Percentiles rank a stretch among this genome's conserved stretches.
phyloP scores from a whole-genome alignment of 805 yeast species.

The Kuraishia ogatae region DNA sequence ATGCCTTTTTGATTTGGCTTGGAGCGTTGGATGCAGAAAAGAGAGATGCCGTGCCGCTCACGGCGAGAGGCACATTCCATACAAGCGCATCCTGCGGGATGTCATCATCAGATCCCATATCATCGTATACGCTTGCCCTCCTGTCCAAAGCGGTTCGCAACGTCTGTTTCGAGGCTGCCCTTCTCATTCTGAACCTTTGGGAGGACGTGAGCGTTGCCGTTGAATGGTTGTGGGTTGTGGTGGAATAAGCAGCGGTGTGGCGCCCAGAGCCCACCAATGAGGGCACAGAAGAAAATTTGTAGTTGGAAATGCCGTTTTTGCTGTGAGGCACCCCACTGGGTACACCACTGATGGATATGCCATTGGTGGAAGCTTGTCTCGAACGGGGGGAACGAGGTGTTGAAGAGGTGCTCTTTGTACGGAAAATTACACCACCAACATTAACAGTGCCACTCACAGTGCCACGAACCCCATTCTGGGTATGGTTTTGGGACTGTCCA shows the following conservation, averaged over 20 bases:
- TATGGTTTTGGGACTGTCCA: background rate
- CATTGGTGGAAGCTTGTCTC: no score
- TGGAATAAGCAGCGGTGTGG: no score
- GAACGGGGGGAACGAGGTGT: background rate
- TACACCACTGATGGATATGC: no score
- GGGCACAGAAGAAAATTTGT: constrained; percentile 12
- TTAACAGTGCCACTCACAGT: background rate
- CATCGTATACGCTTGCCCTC: constrained; percentile 20
- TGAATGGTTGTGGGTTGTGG: background rate
- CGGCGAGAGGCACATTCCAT: constrained; percentile 47
- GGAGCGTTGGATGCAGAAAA: constrained; percentile 7
- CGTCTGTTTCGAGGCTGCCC: constrained; percentile 7
- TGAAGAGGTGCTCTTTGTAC: background rate
- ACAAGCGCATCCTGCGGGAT: constrained; percentile 30
- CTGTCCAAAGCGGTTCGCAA: constrained; percentile 14
- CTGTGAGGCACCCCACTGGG: no score
- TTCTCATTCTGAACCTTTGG: background rate
- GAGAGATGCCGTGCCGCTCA: constrained; percentile 20
- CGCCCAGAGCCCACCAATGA: constrained; percentile 1
- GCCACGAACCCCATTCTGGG: no score
- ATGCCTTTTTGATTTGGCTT: constrained; percentile 4
- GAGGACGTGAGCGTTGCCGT: background rate
- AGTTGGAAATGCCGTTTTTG: constrained; percentile 4
- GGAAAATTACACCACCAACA: background rate
- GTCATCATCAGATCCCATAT: constrained; percentile 24